A percentile compares a stretch with the other conserved stretches of the same genome.
Conservation (phyloP, 1,139 yeast genomes). For the Yamadazyma dendronema region DNA sequence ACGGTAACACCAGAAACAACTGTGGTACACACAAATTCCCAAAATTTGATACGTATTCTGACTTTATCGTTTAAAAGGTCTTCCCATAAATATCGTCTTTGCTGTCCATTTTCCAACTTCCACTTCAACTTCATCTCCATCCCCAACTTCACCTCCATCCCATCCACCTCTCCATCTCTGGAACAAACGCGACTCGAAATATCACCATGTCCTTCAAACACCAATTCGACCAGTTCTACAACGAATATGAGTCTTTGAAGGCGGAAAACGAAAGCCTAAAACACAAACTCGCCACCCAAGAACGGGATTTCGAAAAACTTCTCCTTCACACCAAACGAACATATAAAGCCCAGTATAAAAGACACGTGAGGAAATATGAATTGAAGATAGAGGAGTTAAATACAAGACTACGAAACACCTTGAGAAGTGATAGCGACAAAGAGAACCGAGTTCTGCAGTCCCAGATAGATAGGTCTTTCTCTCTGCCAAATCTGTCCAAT, state of each 20-base stretch:
- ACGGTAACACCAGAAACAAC: no score
- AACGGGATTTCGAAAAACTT: constrained; percentile 7
- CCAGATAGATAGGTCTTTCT: no score
- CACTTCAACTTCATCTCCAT: no score
- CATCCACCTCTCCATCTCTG: no score
- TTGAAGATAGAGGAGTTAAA: constrained; percentile 11
- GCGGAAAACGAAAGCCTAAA: constrained; percentile 11
- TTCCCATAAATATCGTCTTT: no score
- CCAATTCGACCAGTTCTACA: constrained; percentile 9
- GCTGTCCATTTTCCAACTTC: no score
- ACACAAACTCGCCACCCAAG: constrained; percentile 4
- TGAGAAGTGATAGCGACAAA: constrained; percentile 3
- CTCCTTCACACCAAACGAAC: constrained; percentile 12
- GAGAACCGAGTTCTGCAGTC: no score
- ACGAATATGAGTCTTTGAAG: constrained; percentile 10
- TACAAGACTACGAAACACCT: neutral
- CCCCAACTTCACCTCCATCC: no score
- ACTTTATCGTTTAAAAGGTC: no score
- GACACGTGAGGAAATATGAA: constrained; percentile 14
- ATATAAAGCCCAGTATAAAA: constrained; percentile 14
- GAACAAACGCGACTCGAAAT: neutral
- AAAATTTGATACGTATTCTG: no score
- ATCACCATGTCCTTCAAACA: constrained; percentile 6
- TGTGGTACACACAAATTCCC: no score
- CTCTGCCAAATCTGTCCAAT: no score